Evolutionary conservation across 2,329 filamentous ascomycete genomes (phyloP).

Genomic region (Sphaerulina musiva): DNA sequence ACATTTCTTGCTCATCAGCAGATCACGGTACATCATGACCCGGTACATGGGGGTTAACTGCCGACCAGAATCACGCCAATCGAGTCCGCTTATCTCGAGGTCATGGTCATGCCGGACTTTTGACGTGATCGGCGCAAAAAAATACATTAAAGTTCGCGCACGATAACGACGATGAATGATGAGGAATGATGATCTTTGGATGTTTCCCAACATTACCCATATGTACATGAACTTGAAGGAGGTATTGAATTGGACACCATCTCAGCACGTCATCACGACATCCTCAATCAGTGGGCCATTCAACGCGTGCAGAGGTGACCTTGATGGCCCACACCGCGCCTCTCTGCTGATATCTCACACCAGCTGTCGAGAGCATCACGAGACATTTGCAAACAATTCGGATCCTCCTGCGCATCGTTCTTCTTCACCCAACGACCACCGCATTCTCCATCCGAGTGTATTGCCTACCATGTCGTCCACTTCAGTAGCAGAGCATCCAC

Average conservation of each 20-base stretch:
- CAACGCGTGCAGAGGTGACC: not conserved
- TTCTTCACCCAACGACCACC: slow-evolving; percentile 8
- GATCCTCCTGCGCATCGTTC: not conserved
- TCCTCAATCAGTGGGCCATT: no score
- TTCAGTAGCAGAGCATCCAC: slow-evolving; percentile 5
- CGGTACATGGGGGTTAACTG: not conserved
- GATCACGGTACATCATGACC: no score
- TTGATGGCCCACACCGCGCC: not conserved
- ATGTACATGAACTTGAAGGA: no score
- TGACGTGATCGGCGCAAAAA: slow-evolving; percentile 2
- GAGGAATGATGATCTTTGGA: no score
- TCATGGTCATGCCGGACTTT: not conserved
- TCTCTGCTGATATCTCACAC: slow-evolving; percentile 1
- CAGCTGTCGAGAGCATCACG: slow-evolving; percentile 23
- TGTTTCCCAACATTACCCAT: no score
- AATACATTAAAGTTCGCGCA: not conserved
- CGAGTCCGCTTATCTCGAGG: not conserved
- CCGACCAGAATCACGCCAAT: slow-evolving; percentile 1
- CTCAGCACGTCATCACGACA: no score
- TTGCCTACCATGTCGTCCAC: slow-evolving; percentile 13
- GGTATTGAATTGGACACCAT: no score
- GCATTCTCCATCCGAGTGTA: slow-evolving; percentile 15
- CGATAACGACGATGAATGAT: slow-evolving; percentile 1
- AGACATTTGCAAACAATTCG: slow-evolving; percentile 6
- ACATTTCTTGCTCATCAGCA: no score